Base-by-base conservation (phyloP, 2,329 filamentous ascomycete species). In the Fusarium chuoi region DNA sequence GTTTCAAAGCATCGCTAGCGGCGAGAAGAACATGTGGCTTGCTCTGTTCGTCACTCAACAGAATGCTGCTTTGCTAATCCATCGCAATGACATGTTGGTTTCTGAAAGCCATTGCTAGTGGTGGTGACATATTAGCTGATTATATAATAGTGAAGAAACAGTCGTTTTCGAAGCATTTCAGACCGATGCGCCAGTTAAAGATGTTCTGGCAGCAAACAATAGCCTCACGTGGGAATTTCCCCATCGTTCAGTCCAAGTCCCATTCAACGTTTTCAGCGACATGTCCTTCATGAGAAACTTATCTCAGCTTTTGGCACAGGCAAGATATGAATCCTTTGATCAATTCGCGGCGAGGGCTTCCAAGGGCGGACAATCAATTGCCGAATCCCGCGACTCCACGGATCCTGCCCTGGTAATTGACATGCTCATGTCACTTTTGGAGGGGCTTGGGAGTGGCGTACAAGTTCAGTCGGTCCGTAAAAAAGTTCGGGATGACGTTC, bases 151-250 rank as follows among this genome's bases (percentile, higher is more conserved):
- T 24, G 9, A 30, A 3, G 36, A 22, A 7, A 42, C 24, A 10
- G 12, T 76, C 65, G 86, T 75, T 22, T 89, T 68, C 41, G 91
- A 93, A 77, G 84, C 84, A 0, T 93, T 93, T 55, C 90, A 93
- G 78, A 83, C 87, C 0, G 90, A 89, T 0, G 83, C 91, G 0
- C 75, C 78, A 1, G 87, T 86, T 0, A 81, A 87, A 24, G 78
- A 84, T 20, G 88, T 92, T 2, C 83, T 92, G 5, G 83, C 84
- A 0, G 78, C 88, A 0, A 78, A 86, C 12, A 83, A 84, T 36
- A 85, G 89, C 1, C 79, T 93, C 1, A 72, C 81, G 51, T 91
- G 90, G 85, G 83, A 87, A n/a, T 93, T 93, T 66, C 91, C 91
- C 0, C 88, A 86, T 0, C 81, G 80, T 14, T 84, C 88, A 1